Evolutionary conservation across 305 asterid species (phyloP).

Genomic region (Ajuga reptans): DNA sequence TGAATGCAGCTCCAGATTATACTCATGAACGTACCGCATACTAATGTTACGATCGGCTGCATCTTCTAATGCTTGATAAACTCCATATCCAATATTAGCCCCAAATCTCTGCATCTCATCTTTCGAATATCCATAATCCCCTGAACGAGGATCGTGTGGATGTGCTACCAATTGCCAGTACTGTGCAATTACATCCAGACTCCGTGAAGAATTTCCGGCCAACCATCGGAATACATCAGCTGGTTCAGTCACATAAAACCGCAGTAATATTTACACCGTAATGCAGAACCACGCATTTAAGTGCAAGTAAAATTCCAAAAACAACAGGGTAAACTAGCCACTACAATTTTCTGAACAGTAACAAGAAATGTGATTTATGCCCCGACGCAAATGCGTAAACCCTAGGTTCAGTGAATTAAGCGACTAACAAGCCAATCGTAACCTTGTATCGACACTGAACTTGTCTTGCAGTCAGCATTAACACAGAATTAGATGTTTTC

Average conservation of each 20-base stretch:
- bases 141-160: conserved; percentile 66
- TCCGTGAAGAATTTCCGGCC: conserved; percentile 70
- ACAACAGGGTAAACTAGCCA: neutral
- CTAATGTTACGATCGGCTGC: conserved; percentile 62
- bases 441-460: too few species aligned
- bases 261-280: neutral
- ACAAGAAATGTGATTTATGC: neutral
- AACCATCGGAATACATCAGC: conserved; percentile 85
- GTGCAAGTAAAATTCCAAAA: neutral
- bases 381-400: neutral
- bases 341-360: neutral
- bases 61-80: conserved; percentile 45
- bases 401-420: neutral
- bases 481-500: neutral
- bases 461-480: too few species aligned
- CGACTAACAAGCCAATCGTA: neutral
- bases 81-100: conserved; percentile 55
- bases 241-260: conserved; percentile 27
- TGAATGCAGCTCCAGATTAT: neutral
- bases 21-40: conserved; percentile 37
- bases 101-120: conserved; percentile 65
- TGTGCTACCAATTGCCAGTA: conserved; percentile 69
- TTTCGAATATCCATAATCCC: conserved; percentile 72
- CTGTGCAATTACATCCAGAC: conserved; percentile 74
- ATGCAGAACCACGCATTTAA: neutral